phyloP scores from a whole-genome alignment of 2,329 filamentous ascomycete genomes.

The Neonectria coccinea region DNA sequence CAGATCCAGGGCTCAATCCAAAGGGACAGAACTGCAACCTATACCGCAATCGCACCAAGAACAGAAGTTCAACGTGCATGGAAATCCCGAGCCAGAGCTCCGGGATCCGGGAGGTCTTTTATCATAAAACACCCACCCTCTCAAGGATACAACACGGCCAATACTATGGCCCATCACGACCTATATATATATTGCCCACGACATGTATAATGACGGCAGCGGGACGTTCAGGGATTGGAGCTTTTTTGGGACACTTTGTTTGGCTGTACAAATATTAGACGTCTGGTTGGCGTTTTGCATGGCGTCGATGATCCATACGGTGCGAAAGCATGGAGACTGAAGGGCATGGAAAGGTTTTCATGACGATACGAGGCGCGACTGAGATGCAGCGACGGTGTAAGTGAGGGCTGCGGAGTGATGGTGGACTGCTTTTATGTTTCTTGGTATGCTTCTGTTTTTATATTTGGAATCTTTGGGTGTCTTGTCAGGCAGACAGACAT shows the following conservation, averaged over 20 bases:
- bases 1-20: slow-evolving; percentile 48
- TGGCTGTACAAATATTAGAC: slow-evolving; percentile 32
- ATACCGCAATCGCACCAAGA: slow-evolving; percentile 58
- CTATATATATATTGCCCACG: slow-evolving; percentile 27
- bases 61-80: slow-evolving; percentile 47
- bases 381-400: slow-evolving; percentile 2
- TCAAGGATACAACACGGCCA: slow-evolving; percentile 1
- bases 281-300: slow-evolving; percentile 32
- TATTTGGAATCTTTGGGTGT: slow-evolving; percentile 20
- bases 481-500: slow-evolving; percentile 30
- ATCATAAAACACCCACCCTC: slow-evolving; percentile 38
- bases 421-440: slow-evolving; percentile 20
- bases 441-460: slow-evolving; percentile 21
- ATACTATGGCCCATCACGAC: slow-evolving; percentile 26
- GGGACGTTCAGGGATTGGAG: slow-evolving; percentile 20
- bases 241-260: slow-evolving; percentile 20
- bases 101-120: slow-evolving; percentile 57
- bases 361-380: slow-evolving; percentile 18
- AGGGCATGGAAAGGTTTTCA: slow-evolving; percentile 12
- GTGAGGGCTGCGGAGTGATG: slow-evolving; percentile 8
- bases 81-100: slow-evolving; percentile 50
- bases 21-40: slow-evolving; percentile 59
- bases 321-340: slow-evolving; percentile 10
- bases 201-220: slow-evolving; percentile 37
- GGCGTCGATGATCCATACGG: slow-evolving; percentile 16